Evolutionary conservation across 176 grass and related monocot species (phyloP), one percentile per base, ranked within the genome.

Genomic region (Lolium perenne): DNA sequence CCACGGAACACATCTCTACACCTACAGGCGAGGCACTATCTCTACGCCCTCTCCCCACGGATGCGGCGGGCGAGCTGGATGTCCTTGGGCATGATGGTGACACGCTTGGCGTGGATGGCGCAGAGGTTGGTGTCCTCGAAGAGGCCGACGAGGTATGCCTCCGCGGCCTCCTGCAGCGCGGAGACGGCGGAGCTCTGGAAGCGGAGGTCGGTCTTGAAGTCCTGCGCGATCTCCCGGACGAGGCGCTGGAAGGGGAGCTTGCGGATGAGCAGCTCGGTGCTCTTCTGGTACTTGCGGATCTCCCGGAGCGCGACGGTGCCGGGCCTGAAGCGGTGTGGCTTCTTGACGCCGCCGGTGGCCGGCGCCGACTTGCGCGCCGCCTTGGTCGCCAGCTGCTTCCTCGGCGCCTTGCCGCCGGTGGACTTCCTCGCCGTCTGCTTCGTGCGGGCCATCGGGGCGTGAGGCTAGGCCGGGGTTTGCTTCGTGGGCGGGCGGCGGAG

Each of bases 231-330:
- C 92, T 94, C 92, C 0, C 84, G n/a, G 18, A 94, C 89, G 9
- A 94, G 89, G 14, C 92, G 81, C 87, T 94, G 89, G 87, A 94
- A 94, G 6, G 87, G 89, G 25, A 94, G 87, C 81, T 94, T 94
- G 49, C 87, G 89, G 81, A 94, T 94, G 71, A 94, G 82, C 29
- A 89, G 59, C 87, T 94, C 87, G 0, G 92, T 94, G 73, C 92
- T 94, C 89, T 94, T 94, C 81, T 94, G 89, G 84, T 94, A 94
- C 89, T 89, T 94, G 87, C 87, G 92, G 50, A 94, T 94, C 89
- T 94, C 89, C 0, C 92, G 76, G 48, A 94, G 92, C 3, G 87
- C 87, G 10, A 94, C 87, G 64, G 92, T 94, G 48, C 89, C 89
- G 5, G 92, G 89, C 20, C 92, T 80, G 77, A 94, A 94, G 23